Evolutionary conservation across 805 yeast species (phyloP), one percentile per base, ranked within the genome.

Genomic region (Monosporozyma unispora): DNA sequence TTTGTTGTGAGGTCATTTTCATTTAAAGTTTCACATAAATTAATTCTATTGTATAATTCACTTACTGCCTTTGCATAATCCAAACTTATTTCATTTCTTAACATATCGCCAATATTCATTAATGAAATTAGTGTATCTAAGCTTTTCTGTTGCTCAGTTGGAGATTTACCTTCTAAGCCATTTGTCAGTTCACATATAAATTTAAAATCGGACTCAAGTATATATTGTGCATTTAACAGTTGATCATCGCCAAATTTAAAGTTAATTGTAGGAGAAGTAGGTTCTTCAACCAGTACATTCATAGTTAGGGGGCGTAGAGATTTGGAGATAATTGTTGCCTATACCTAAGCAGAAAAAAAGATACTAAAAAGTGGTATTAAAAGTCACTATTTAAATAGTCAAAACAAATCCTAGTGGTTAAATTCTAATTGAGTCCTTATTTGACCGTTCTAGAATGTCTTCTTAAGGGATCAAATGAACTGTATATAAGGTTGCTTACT

Each of bases 71-170:
- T 50, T n/a, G 48, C 27, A 42, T 57, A 62, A 12, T 38, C 27
- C 4, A 47, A 37, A 4, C 61, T 58, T 27, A 62, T 40, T 19
- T 54, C 59, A 19, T 51, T 53, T 41, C 59, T 57, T 12, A 56
- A 46, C 22, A 51, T 45, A 41, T 56, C 55, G 12, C 57, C 58
- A 18, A 64, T 37, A 33, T 53, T 53, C 27, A 60, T 31, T 16
- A 60, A 41, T 16, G 56, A 51, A 21, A 51, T 52, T 29, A 63
- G 29, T 8, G 54, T 44, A 52, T 63, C 66, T 44, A 64, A 42
- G 44, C 61, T 61, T 43, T 50, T 39, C 29, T 48, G 43, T 27
- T 51, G 53, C 9, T 42, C 25, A 14, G 39, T 43, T 3, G 42
- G 42, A 4, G 27, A 4, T 39, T 39, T 21, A 5, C 9, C 12